A percentile compares a stretch with the other conserved stretches of the same genome.
phyloP scores from a whole-genome alignment of 331 rosid genomes.

The Phaseolus coccineus region DNA sequence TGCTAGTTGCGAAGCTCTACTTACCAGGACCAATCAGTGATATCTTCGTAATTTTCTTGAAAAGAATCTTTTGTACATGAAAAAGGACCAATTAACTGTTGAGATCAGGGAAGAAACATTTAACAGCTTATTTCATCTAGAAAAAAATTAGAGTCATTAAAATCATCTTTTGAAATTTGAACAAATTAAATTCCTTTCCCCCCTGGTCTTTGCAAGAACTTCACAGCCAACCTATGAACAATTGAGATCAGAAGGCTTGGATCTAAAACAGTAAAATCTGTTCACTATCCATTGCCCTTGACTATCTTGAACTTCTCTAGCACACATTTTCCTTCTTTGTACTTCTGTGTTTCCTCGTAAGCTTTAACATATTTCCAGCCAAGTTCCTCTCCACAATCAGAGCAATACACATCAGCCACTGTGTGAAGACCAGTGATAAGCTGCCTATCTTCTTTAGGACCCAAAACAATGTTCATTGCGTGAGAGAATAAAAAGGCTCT shows the following conservation, averaged over 20 bases:
- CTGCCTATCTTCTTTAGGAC: conserved; percentile 56
- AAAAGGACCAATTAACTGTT: conserved; percentile 22
- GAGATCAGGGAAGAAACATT: conserved; percentile 4
- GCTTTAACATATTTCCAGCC: conserved; percentile 82
- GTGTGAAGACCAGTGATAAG: conserved; percentile 73
- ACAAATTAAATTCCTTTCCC: neutral
- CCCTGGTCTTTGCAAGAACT: conserved; percentile 27
- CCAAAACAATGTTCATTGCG: conserved; percentile 60
- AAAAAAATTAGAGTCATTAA: neutral
- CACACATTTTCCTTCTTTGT: conserved; percentile 78
- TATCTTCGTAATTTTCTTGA: conserved; percentile 18
- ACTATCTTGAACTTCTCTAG: conserved; percentile 74
- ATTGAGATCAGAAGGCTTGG: conserved; percentile 38
- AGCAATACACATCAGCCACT: conserved; percentile 67
- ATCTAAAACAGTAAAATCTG: neutral
- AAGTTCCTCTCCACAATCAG: conserved; percentile 64
- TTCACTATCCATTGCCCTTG: conserved; percentile 49
- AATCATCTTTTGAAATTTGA: conserved; percentile 27
- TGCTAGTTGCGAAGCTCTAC: conserved; percentile 12
- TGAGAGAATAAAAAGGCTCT: conserved; percentile 80
- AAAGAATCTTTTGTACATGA: conserved; percentile 37
- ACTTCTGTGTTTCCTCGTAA: conserved; percentile 65
- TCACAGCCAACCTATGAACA: conserved; percentile 38
- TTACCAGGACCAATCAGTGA: conserved; percentile 12
- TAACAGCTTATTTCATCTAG: conserved; percentile 13